Evolutionary conservation across 2,329 filamentous ascomycete genomes (phyloP).

Genomic region (Davidsoniella virescens): DNA sequence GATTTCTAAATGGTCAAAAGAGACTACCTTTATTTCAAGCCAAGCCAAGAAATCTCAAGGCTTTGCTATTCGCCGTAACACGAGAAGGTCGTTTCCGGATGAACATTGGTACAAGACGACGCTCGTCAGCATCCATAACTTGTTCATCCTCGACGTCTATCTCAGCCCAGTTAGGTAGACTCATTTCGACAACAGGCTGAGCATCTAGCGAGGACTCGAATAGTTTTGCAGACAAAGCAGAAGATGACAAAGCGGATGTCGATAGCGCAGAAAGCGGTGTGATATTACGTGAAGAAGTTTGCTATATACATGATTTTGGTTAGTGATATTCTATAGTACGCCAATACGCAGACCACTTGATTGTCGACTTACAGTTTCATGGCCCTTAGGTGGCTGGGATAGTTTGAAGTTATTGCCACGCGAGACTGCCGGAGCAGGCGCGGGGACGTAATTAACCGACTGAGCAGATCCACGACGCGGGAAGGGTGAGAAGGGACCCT

Average conservation of each 20-base stretch:
- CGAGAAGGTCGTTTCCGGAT: constrained; percentile 21
- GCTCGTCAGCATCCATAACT: constrained; percentile 28
- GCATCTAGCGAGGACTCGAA: neutral
- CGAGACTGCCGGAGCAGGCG: constrained; percentile 4
- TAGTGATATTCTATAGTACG: neutral
- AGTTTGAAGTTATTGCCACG: constrained; percentile 7
- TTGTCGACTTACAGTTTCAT: neutral
- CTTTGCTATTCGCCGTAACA: constrained; percentile 32
- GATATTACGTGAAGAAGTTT: constrained; percentile 7
- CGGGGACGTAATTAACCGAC: constrained; percentile 1
- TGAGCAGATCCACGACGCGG: constrained; percentile 14
- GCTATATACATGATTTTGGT: neutral
- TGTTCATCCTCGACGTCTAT: constrained; percentile 9
- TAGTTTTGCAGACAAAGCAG: neutral
- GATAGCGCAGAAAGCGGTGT: constrained; percentile 4
- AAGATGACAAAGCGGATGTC: neutral
- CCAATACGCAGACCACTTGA: neutral
- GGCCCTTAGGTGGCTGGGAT: constrained; percentile 11
- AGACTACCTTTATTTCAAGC: constrained; percentile 17
- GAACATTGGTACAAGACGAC: constrained; percentile 36
- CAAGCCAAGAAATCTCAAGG: constrained; percentile 36
- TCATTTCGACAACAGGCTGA: constrained; percentile 5
- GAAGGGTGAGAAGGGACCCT: constrained; percentile 20
- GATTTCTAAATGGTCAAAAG: no score
- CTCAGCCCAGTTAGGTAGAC: constrained; percentile 8